Base-by-base conservation (phyloP, 139 green algal species). In the Mesostigma viride region DNA sequence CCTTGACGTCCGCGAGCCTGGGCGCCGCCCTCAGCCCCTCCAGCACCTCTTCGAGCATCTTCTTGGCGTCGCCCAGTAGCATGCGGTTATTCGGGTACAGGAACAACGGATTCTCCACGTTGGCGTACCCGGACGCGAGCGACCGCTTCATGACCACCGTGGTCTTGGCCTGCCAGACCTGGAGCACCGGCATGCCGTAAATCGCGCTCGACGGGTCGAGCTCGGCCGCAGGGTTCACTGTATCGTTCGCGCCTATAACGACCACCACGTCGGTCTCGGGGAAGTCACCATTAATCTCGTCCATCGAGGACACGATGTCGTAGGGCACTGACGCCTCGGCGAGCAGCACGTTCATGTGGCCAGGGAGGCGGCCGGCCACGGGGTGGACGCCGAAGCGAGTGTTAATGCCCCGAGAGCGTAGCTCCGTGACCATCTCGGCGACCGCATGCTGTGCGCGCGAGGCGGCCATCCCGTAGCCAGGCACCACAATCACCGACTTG, bases 291-390 rank as follows among this genome's bases (percentile, higher is more conserved):
- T 87, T 88, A 3, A 85, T 65, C 47, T 79, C 67, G 64, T 89
- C 83, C 65, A 85, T 84, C 36, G 73, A 68, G 26, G 78, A 73
- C 26, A 83, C 77, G 6, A 82, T 69, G 58, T 90, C 85, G 57
- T 90, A 89, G 0, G 79, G 78, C 68, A 92, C 87, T 2, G 84
- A 82, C 6, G 89, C 89, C 80, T 95, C 89, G 0, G 89, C 89
- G 44, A 95, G 82, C 78, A 95, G 87, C 73, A 95, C 89, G 74
- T 95, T 95, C 45, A 95, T 84, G 82, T 95, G 89, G n/a, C 87
- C 87, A 1, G 88, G 88, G 86, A 95, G 88, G 66, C 88, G 83
- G 6, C 87, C 88, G 0, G 88, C 87, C 44, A 94, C 87, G 1
- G 87, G 87, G 71, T 94, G 87, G 62, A 94, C 86, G 64, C 81